A percentile compares a stretch with the other conserved stretches of the same genome.
Evolutionary conservation across 192 early-diverging fungal species (phyloP).

Genomic region (Diversispora epigaea): DNA sequence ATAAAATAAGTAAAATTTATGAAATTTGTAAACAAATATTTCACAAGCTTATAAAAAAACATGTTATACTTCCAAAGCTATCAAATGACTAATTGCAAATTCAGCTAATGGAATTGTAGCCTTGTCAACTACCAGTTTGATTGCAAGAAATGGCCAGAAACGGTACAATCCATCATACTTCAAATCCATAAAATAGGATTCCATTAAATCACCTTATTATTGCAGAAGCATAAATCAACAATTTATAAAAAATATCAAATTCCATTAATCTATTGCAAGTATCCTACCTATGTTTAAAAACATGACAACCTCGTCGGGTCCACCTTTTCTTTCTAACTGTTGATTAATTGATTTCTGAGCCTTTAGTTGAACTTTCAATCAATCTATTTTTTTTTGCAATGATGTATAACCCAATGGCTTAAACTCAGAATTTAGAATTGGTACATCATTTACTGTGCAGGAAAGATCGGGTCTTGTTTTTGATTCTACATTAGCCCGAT

Average conservation of each 20-base stretch:
- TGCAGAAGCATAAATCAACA: conserved; percentile 23
- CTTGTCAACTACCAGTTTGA: conserved; percentile 30
- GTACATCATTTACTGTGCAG: conserved; percentile 20
- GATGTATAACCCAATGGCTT: conserved; percentile 30
- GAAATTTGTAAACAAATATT: conserved; percentile 26
- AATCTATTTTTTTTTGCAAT: conserved; percentile 28
- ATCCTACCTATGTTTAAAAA: conserved; percentile 35
- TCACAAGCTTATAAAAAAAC: conserved; percentile 21
- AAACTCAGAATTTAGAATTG: conserved; percentile 33
- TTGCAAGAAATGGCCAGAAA: conserved; percentile 27
- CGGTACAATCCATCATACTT: conserved; percentile 31
- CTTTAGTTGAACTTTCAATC: conserved; percentile 31
- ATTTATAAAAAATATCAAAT: conserved; percentile 14
- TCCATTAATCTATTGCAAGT: conserved; percentile 14
- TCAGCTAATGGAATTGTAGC: conserved; percentile 29
- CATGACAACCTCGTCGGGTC: conserved; percentile 25
- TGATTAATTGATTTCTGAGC: conserved; percentile 34
- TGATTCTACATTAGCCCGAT: conserved; percentile 29
- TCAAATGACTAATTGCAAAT: conserved; percentile 30
- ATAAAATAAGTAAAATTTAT: neutral
- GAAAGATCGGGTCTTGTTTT: conserved; percentile 32
- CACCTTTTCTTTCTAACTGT: conserved; percentile 33
- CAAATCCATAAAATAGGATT: conserved; percentile 31
- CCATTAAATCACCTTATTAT: conserved; percentile 30
- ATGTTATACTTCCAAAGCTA: conserved; percentile 32